Base-by-base conservation (phyloP, 257 asterid species). In the Buddleja alternifolia region DNA sequence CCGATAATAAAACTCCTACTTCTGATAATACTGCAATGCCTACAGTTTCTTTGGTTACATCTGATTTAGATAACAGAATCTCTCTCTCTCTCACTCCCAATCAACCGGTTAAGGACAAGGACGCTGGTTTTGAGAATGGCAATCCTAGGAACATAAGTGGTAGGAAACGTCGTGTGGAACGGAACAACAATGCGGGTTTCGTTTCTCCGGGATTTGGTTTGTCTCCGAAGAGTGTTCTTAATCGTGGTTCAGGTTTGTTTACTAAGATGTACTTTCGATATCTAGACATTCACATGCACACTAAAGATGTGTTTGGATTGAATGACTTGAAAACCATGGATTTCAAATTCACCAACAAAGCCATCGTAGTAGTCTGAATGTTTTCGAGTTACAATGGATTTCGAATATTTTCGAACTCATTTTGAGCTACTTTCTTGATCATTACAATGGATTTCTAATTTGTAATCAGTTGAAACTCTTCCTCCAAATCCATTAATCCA, bases 181-280 rank as follows among this genome's bases (percentile, higher is more conserved):
- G 77, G 47, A 58, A 36, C 61, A 63, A 29, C 64, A 5, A 7
- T 29, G 69, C 37, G 52, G 78, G 71, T 53, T 63, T 71, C 17
- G 8, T 51, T 67, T 75, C 67, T 62, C 71, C 74, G 6, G 65
- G 65, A 60, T 72, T 71, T 17, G 89, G 87, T 52, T 60, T 40
- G 66, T 78, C 83, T 40, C 88, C 82, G n/a, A 77, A 75, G 78
- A 77, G 82, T 48, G 82, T 79, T 63, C 89, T 72, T 62, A 79
- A 58, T 51, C 23, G 62, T 56, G 60, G 72, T 54, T 73, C 79
- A 67, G 88, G 89, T 85, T 70, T 70, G 67, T 25, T 59, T 29
- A 2, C 54, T 21, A 23, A 8, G 11, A 36, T 12, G 17, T 9
- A 11, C 40, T 1, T 9, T n/a, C 52, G n/a, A n/a, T n/a, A n/a